Percentiles rank a stretch among this genome's conserved stretches.
These are phyloP conservation scores for Vigna radiata DNA, from an alignment of 306 rosid species.

Conservation along the genomic window DNA sequence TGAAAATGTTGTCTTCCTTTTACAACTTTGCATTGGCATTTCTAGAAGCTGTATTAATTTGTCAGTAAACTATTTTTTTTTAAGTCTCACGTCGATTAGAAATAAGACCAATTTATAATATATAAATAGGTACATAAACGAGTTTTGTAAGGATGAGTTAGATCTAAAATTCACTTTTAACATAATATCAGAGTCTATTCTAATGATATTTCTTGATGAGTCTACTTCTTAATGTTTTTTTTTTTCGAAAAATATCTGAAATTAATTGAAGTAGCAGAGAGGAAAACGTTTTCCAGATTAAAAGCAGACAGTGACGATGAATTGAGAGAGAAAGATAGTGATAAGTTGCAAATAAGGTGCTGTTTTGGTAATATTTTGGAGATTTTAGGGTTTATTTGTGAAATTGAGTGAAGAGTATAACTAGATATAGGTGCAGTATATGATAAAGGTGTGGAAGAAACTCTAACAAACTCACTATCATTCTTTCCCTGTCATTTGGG, in stretches of 20 bases:
- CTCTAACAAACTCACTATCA: slow-evolving; percentile 52
- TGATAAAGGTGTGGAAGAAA: slow-evolving; percentile 42
- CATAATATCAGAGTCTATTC: too few species aligned
- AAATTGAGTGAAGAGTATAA: slow-evolving; percentile 4
- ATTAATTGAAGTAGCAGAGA: neutral
- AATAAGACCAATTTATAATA: too few species aligned
- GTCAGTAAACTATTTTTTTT: neutral
- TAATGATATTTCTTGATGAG: too few species aligned
- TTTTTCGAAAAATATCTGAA: too few species aligned
- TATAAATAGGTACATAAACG: too few species aligned
- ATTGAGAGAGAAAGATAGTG: neutral
- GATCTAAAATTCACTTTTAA: too few species aligned
- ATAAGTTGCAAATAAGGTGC: too few species aligned
- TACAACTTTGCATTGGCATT: neutral
- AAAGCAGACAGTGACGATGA: neutral
- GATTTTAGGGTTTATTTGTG: slow-evolving; percentile 2
- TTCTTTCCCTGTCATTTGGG: slow-evolving; percentile 58
- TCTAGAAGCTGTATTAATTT: slow-evolving; percentile 1
- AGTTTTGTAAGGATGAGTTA: too few species aligned
- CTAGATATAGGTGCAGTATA: slow-evolving; percentile 34
- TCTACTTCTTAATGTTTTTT: too few species aligned
- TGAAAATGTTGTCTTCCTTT: neutral
- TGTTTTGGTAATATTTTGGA: neutral
- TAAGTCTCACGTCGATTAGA: too few species aligned
- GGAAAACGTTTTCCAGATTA: neutral